Base-by-base conservation (phyloP, 441 rosid species). In the Omphalea diandra region DNA sequence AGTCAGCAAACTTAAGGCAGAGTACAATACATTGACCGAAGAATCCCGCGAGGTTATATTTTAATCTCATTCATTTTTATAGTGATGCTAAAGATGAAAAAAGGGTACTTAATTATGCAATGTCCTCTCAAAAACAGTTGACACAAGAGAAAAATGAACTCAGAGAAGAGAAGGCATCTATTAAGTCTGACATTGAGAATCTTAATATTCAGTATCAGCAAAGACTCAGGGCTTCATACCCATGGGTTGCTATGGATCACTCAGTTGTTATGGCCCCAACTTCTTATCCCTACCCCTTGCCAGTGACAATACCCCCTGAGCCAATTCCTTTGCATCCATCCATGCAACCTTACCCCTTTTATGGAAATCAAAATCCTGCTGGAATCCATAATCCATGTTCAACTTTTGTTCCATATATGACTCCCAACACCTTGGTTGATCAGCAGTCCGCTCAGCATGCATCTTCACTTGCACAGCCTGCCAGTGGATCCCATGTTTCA, bases 141-240 rank as follows among this genome's bases (percentile, higher is more conserved):
- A 90, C 87, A 0, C 93, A 85, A 77, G 98, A 93, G 87, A 93
- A 93, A 71, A 88, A 86, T 79, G 93, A 90, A 63, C 83, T 93
- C 32, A 82, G 88, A 84, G 97, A 93, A 81, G 98, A 93, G 79
- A 90, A 89, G 82, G 82, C 83, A 3, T 86, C 91, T 62, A 77
- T 93, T 5, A 93, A 85, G 77, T 86, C 91, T 15, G 93, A 93
- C 64, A 87, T 80, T 22, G 97, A 87, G 73, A 85, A 72, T 77
- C 93, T 93, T 52, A 88, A 87, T 74, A 71, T 68, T 50, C 98
- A 88, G 54, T 84, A 84, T 83, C 97, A 89, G 75, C 98, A 89
- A 68, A 81, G 96, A 68, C 58, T 85, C 56, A 81, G 94, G 88
- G 76, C 90, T 41, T 74, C 81, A 76, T 86, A 79, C 63, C 94